These are phyloP conservation scores for Tilletia walkeri DNA, from an alignment of 1,284 basidiomycete genomes.

Conservation along the genomic window DNA sequence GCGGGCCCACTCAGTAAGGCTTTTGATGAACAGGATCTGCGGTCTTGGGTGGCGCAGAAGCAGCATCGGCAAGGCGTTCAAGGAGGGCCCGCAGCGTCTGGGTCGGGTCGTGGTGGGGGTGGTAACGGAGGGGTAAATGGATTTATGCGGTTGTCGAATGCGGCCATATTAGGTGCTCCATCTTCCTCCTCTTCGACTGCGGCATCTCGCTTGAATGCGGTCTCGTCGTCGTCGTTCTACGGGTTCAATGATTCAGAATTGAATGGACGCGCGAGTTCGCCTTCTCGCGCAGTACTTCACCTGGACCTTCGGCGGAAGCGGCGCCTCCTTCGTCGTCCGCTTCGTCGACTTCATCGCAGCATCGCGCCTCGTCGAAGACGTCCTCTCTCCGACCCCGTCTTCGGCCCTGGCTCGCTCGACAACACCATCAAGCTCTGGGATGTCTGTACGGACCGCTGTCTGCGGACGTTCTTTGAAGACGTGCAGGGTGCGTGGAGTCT, in stretches of 20 bases:
- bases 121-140: not conserved
- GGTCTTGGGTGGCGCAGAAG: too few relatives aligned
- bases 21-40: not conserved
- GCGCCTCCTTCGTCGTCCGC: not conserved
- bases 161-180: not conserved
- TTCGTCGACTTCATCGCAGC: not conserved
- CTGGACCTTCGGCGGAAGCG: not conserved
- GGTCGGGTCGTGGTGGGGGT: too few relatives aligned
- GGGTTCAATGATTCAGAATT: too few relatives aligned
- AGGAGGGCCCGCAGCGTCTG: too few relatives aligned
- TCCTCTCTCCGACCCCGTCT: constrained; percentile 60
- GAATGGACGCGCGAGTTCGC: not conserved
- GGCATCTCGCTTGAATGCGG: too few relatives aligned
- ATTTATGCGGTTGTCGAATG: constrained; percentile 1
- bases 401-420: constrained; percentile 87
- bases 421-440: constrained; percentile 98
- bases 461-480: constrained; percentile 87
- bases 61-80: too few relatives aligned
- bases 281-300: not conserved
- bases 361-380: not conserved
- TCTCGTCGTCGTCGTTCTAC: too few relatives aligned
- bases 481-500: constrained; percentile 92
- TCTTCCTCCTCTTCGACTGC: too few relatives aligned
- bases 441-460: constrained; percentile 76
- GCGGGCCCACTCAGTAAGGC: constrained; percentile 27